A percentile compares a stretch with the other conserved stretches of the same genome.
These are phyloP conservation scores for Cronartium quercuum DNA, from an alignment of 1,284 basidiomycete species.

Conservation along the genomic window DNA sequence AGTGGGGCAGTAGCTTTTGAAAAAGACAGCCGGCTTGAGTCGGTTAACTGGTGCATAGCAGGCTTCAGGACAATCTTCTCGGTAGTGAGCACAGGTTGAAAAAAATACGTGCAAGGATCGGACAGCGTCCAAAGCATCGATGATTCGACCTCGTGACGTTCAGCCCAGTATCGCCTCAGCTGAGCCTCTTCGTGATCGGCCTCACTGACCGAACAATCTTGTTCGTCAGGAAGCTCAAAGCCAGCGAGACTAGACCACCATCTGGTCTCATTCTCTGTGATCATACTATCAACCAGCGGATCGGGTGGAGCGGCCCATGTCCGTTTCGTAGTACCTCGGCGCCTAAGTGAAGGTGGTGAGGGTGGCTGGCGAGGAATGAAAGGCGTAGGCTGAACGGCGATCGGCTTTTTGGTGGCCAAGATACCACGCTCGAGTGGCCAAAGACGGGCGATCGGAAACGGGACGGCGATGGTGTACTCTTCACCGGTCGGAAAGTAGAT, in stretches of 20 bases:
- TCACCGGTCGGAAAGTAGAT: constrained; percentile 68
- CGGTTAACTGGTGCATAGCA: background rate
- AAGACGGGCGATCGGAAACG: constrained; percentile 68
- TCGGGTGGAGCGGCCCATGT: constrained; percentile 67
- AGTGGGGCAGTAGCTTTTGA: constrained; percentile 23
- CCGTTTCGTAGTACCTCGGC: constrained; percentile 59
- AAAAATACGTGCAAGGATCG: constrained; percentile 35
- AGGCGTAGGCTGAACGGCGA: constrained; percentile 21
- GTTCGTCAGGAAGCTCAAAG: constrained; percentile 12
- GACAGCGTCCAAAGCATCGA: constrained; percentile 37
- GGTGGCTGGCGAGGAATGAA: constrained; percentile 58
- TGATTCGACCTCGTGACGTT: constrained; percentile 30
- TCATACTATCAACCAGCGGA: constrained; percentile 50
- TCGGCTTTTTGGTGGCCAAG: constrained; percentile 51
- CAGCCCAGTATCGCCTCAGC: constrained; percentile 36
- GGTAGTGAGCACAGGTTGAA: constrained; percentile 33
- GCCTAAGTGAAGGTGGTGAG: constrained; percentile 61
- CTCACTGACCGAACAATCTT: constrained; percentile 6
- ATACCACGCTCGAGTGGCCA: constrained; percentile 72
- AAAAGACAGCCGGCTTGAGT: background rate
- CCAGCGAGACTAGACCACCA: constrained; percentile 28
- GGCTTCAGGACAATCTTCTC: constrained; percentile 15
- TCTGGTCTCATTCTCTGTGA: constrained; percentile 34
- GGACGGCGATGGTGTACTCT: constrained; percentile 71
- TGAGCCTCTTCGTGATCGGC: constrained; percentile 30